Evolutionary conservation across 176 grass and related monocot genomes (phyloP), one percentile per base, ranked within the genome.

Genomic region (Raddia distichophylla): DNA sequence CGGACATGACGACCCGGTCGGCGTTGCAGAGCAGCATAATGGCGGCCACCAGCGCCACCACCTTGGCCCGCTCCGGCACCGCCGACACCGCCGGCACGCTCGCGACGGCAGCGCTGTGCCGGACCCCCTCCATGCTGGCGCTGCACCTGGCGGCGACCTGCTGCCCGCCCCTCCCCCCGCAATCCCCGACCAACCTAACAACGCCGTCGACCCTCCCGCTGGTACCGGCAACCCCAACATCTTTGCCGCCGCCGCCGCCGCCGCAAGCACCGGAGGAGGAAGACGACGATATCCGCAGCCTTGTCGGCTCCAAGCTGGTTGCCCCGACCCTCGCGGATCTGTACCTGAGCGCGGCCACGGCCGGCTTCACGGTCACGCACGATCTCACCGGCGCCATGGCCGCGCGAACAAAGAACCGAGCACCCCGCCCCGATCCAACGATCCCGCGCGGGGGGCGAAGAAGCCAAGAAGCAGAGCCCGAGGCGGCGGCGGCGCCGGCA

Each of bases 1-100:
- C 94, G 83, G 94, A 97, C 94, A 97, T 97, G 79, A 97, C 94
- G 83, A 97, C 94, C 74, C 94, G 89, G 83, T 97, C 87, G 34
- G 94, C 94, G 91, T 97, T 97, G 88, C 94, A 97, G 76, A 97
- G 85, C 67, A 89, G 84, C 94, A 97, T 92, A 22, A 92, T 71
- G 75, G 87, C 51, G 27, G 91, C 91, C 83, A 97, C 61, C 53
- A 94, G 79, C 69, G 55, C 80, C 73, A 97, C 85, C 85, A 94
- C 73, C 85, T 97, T 97, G 33, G 52, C 64, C 69, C 94, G 86
- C 85, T 97, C 94, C 44, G 94, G 80, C 33, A 92, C n/a, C 78
- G 32, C 71, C 79, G 79, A 42, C 43, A 73, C 20, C 17, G 46
- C 47, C n/a, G 51, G 46, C 44, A 72, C 64, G 27, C 81, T 52